Conservation (phyloP, 441 rosid species). For the Populus trichocarpa region DNA sequence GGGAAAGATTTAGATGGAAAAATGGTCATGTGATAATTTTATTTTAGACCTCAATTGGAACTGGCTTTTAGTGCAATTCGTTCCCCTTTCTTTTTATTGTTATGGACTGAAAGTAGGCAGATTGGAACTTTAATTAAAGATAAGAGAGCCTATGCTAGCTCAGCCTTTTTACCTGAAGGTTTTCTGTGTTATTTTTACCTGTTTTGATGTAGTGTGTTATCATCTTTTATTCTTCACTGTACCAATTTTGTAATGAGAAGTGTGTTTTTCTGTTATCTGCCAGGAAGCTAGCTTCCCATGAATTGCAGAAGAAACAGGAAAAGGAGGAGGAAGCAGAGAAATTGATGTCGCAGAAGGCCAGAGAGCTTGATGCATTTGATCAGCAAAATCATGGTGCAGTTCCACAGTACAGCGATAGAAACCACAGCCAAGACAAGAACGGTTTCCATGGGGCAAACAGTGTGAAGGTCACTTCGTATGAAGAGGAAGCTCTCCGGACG, state of each 20-base stretch:
- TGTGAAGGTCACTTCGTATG: conserved; percentile 77
- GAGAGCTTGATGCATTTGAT: conserved; percentile 86
- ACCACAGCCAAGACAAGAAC: conserved; percentile 56
- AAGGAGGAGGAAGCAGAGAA: conserved; percentile 80
- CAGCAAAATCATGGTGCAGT: conserved; percentile 89
- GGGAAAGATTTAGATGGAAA: not conserved
- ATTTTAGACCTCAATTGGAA: not conserved
- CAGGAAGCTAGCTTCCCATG: conserved; percentile 77
- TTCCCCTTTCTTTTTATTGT: not conserved
- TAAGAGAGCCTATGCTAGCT: not conserved
- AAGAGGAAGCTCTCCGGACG: conserved; percentile 87
- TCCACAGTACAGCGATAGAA: conserved; percentile 67
- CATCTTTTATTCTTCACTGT: not conserved
- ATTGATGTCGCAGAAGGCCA: conserved; percentile 56
- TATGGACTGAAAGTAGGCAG: not conserved
- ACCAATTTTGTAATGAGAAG: conserved; percentile 4
- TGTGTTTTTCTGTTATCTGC: conserved; percentile 6
- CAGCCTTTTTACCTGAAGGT: not conserved
- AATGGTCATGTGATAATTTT: not conserved
- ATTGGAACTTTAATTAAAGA: not conserved
- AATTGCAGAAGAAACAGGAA: conserved; percentile 66
- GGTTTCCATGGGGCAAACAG: conserved; percentile 92
- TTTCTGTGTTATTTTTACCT: not conserved
- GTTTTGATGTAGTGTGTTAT: not conserved
- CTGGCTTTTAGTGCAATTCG: not conserved